These are phyloP conservation scores for Cordia subcordata DNA, from an alignment of 257 asterid species.

Conservation along the genomic window DNA sequence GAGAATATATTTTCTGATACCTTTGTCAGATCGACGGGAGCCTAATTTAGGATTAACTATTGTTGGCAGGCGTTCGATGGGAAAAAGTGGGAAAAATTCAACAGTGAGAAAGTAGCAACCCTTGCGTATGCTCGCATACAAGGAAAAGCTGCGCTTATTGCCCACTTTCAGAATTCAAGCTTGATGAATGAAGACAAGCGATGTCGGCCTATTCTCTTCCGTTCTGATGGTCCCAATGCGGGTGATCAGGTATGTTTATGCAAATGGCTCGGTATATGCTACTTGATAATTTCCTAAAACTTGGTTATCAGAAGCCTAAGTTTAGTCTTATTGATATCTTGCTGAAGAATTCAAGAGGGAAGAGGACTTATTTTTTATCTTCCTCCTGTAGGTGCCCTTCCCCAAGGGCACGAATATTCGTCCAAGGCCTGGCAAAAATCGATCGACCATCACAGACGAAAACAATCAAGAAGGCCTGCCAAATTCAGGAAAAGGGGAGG, in stretches of 20 bases:
- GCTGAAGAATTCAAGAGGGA: neutral
- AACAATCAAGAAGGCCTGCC: conserved; percentile 45
- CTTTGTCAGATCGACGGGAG: neutral
- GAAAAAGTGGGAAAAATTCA: conserved; percentile 98
- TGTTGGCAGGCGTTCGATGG: conserved; percentile 80
- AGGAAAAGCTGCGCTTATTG: conserved; percentile 92
- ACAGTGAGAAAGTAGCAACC: conserved; percentile 96
- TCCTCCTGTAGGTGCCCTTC: conserved; percentile 76
- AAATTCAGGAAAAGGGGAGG: conserved; percentile 45
- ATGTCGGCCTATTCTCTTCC: conserved; percentile 96
- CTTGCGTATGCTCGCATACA: conserved; percentile 98
- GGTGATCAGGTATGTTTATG: conserved; percentile 83
- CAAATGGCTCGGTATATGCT: no score
- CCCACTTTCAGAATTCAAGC: conserved; percentile 99
- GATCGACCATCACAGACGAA: conserved; percentile 57
- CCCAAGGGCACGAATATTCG: conserved; percentile 94
- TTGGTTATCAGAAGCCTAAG: neutral
- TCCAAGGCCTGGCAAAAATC: conserved; percentile 58
- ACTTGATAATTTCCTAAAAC: no score
- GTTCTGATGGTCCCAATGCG: conserved; percentile 99
- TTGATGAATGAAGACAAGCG: conserved; percentile 99
- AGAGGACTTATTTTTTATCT: neutral
- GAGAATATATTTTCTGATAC: neutral
- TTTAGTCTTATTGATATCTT: neutral
- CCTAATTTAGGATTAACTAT: neutral